These are phyloP conservation scores for Trichosporon ovoides DNA, from an alignment of 1,284 basidiomycete genomes.

Conservation along the genomic window DNA sequence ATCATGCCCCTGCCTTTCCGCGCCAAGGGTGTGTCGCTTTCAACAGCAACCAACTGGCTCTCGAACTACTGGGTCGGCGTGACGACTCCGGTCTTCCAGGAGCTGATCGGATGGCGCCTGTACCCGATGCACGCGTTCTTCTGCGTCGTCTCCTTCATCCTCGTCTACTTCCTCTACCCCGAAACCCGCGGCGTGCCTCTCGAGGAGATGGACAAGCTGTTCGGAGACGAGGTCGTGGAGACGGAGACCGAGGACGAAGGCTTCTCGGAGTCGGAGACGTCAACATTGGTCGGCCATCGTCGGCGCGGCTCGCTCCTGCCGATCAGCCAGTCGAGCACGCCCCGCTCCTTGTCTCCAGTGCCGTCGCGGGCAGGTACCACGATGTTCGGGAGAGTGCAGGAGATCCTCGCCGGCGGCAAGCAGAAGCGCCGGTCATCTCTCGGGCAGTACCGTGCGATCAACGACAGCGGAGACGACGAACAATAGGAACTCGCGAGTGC, in stretches of 20 bases:
- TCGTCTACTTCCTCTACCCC: slow-evolving; percentile 53
- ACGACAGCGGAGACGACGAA: slow-evolving; percentile 43
- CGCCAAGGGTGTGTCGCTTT: slow-evolving; percentile 89
- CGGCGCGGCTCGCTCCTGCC: slow-evolving; percentile 36
- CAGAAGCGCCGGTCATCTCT: slow-evolving; percentile 27
- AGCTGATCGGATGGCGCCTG: slow-evolving; percentile 82
- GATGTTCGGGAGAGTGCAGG: slow-evolving; percentile 39
- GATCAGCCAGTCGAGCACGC: slow-evolving; percentile 14
- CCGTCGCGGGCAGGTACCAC: slow-evolving; percentile 32
- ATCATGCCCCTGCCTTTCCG: slow-evolving; percentile 86
- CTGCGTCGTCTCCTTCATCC: slow-evolving; percentile 77
- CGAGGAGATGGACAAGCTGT: slow-evolving; percentile 54
- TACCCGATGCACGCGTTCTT: slow-evolving; percentile 97
- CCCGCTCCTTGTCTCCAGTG: slow-evolving; percentile 31
- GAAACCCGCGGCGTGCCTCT: slow-evolving; percentile 55
- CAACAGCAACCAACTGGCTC: slow-evolving; percentile 78
- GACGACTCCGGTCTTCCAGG: slow-evolving; percentile 81
- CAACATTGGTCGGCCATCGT: slow-evolving; percentile 53
- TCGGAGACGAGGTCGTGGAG: slow-evolving; percentile 35
- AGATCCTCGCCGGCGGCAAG: slow-evolving; percentile 54
- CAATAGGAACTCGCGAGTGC: slow-evolving; percentile 66
- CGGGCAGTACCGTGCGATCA: slow-evolving; percentile 56
- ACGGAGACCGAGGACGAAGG: slow-evolving; percentile 35
- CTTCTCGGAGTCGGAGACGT: slow-evolving; percentile 56
- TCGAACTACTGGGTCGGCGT: slow-evolving; percentile 68